A percentile compares a stretch with the other conserved stretches of the same genome.
These are phyloP conservation scores for Microdochium nivale DNA, from an alignment of 2,329 filamentous ascomycete genomes.

Conservation along the genomic window DNA sequence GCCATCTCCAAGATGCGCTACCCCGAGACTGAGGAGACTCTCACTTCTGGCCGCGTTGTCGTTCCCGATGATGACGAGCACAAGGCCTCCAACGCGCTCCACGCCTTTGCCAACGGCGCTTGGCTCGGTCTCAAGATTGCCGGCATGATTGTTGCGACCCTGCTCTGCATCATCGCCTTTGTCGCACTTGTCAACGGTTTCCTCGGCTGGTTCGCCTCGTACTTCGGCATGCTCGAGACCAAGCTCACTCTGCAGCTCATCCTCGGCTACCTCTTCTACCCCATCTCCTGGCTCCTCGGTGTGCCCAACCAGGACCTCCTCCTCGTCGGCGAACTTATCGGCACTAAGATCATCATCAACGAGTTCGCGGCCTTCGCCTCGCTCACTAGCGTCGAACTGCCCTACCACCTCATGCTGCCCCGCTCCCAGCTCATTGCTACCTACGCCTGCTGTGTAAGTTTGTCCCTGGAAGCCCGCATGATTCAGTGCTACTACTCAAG, in stretches of 20 bases:
- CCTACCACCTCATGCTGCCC: slow-evolving; percentile 51
- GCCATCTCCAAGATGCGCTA: slow-evolving; percentile 85
- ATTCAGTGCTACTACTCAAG: not conserved
- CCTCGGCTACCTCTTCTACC: slow-evolving; percentile 64
- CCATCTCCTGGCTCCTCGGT: slow-evolving; percentile 62
- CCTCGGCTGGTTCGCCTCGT: slow-evolving; percentile 65
- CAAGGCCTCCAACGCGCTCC: slow-evolving; percentile 68
- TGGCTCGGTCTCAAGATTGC: slow-evolving; percentile 71
- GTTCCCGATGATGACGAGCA: slow-evolving; percentile 73
- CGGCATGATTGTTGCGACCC: slow-evolving; percentile 63
- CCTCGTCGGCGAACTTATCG: slow-evolving; percentile 70
- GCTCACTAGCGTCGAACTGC: slow-evolving; percentile 38
- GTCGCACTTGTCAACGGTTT: slow-evolving; percentile 59
- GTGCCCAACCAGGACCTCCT: slow-evolving; percentile 59
- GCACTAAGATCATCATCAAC: slow-evolving; percentile 78
- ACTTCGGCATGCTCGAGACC: slow-evolving; percentile 52
- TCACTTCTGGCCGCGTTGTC: slow-evolving; percentile 74
- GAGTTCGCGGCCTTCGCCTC: slow-evolving; percentile 66
- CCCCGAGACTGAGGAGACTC: slow-evolving; percentile 77
- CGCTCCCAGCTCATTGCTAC: slow-evolving; percentile 76
- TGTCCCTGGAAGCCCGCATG: slow-evolving; percentile 21
- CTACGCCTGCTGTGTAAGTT: slow-evolving; percentile 64
- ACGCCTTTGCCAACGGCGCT: slow-evolving; percentile 66
- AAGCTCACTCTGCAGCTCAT: slow-evolving; percentile 61
- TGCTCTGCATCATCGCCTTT: slow-evolving; percentile 66